Conservation (phyloP, 2,329 filamentous ascomycete species). For the Hymenoscyphus infarciens region DNA sequence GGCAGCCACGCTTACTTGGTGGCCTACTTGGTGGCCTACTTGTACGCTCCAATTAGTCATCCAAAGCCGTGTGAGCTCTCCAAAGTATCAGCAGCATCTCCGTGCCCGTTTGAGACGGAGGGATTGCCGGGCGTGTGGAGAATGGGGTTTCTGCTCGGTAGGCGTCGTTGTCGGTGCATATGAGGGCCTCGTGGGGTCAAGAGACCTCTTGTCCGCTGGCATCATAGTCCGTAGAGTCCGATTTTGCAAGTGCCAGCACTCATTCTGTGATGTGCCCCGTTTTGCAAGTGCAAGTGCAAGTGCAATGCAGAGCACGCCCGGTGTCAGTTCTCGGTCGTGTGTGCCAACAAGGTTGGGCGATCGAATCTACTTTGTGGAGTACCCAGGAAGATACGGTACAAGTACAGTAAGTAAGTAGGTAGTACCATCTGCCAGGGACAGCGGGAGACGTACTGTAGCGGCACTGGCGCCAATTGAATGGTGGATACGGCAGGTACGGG, state of each 20-base stretch:
- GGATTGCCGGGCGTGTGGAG: background rate
- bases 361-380: background rate
- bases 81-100: background rate
- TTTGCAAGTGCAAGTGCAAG: background rate
- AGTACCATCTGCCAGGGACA: background rate
- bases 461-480: background rate
- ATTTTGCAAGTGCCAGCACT: no score
- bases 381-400: background rate
- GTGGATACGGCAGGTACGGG: background rate
- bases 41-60: background rate
- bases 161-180: background rate
- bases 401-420: no score
- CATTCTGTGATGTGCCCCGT: background rate
- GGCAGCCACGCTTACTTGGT: background rate
- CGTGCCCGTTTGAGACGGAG: background rate
- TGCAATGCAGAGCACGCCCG: background rate
- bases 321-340: background rate
- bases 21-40: background rate
- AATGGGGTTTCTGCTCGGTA: background rate
- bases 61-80: background rate
- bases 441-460: background rate
- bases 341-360: background rate
- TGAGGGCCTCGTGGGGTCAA: background rate
- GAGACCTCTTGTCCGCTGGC: background rate
- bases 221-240: background rate